Percentiles rank a stretch among this genome's conserved stretches.
phyloP scores from a whole-genome alignment of 768 basidiomycete species.

The Boletus patriciae region DNA sequence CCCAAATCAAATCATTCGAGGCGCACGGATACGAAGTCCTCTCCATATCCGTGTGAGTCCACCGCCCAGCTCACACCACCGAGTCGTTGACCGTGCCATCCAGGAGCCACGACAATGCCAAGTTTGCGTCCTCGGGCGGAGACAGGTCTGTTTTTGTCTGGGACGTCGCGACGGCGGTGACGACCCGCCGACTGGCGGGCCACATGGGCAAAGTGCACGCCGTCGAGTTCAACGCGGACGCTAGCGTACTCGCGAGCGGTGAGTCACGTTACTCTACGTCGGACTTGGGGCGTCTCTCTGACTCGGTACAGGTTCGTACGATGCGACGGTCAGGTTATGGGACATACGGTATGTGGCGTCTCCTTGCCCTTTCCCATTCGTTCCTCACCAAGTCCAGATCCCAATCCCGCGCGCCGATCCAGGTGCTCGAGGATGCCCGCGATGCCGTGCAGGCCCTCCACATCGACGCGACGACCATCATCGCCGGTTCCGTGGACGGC shows the following conservation, averaged over 20 bases:
- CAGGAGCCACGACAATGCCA: constrained; percentile 90
- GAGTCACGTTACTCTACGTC: not conserved
- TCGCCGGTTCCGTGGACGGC: constrained; percentile 89
- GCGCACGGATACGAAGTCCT: constrained; percentile 97
- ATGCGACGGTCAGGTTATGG: constrained; percentile 89
- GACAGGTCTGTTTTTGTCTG: constrained; percentile 92
- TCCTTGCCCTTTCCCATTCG: not conserved
- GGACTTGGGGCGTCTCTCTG: not conserved
- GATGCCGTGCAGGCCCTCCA: constrained; percentile 83
- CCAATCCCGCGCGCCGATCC: constrained; percentile 82
- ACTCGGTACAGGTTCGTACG: constrained; percentile 71
- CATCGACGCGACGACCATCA: constrained; percentile 63
- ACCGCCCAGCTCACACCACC: not conserved
- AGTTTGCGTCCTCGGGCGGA: constrained; percentile 91
- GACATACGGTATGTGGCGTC: constrained; percentile 67
- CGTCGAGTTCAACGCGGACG: constrained; percentile 88
- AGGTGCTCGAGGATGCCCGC: constrained; percentile 82
- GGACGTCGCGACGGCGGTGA: constrained; percentile 90
- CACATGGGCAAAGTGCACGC: constrained; percentile 90
- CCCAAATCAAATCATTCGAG: constrained; percentile 87
- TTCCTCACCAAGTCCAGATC: constrained; percentile 43
- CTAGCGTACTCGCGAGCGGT: constrained; percentile 89
- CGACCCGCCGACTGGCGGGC: constrained; percentile 79
- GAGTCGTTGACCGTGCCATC: not conserved
- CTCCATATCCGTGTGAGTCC: constrained; percentile 79